phyloP scores from a whole-genome alignment of 352 stramenopile species.

The Globisporangium camurandrum region DNA sequence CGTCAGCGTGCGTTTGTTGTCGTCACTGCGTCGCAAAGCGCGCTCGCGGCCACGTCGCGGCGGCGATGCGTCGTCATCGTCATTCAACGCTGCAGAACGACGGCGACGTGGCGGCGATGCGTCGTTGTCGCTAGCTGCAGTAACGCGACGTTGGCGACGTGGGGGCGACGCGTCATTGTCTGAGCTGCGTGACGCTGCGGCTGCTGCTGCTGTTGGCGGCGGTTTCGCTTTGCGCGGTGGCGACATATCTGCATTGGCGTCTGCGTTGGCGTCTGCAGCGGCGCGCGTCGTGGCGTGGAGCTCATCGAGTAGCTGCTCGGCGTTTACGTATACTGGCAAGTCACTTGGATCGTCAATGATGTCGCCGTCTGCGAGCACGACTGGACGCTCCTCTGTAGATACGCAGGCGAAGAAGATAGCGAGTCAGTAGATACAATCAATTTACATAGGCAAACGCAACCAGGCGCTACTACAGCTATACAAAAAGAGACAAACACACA shows the following conservation, averaged over 20 bases:
- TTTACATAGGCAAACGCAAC: too few species aligned
- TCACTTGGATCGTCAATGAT: conserved; percentile 45
- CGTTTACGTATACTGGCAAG: conserved; percentile 66
- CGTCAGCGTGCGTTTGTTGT: background rate
- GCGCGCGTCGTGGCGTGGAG: conserved; percentile 21
- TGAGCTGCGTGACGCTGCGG: background rate
- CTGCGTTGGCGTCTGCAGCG: background rate
- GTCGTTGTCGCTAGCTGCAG: too few species aligned
- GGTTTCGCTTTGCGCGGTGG: conserved; percentile 27
- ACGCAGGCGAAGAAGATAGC: background rate
- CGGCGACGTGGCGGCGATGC: conserved; percentile 21
- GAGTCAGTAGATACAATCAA: too few species aligned
- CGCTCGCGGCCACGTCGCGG: conserved; percentile 7
- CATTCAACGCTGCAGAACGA: background rate
- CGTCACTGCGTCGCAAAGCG: background rate
- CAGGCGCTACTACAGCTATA: background rate
- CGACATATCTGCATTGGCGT: conserved; percentile 35
- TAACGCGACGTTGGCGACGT: conserved; percentile 12
- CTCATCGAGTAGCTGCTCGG: conserved; percentile 52
- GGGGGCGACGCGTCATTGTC: conserved; percentile 24
- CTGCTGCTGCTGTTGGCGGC: too few species aligned
- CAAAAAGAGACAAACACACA: background rate
- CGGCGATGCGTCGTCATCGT: conserved; percentile 16
- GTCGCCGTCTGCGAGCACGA: conserved; percentile 38
- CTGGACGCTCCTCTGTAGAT: conserved; percentile 23